These are phyloP conservation scores for Cutaneotrichosporon arboriforme DNA, from an alignment of 1,284 basidiomycete genomes.

Conservation along the genomic window DNA sequence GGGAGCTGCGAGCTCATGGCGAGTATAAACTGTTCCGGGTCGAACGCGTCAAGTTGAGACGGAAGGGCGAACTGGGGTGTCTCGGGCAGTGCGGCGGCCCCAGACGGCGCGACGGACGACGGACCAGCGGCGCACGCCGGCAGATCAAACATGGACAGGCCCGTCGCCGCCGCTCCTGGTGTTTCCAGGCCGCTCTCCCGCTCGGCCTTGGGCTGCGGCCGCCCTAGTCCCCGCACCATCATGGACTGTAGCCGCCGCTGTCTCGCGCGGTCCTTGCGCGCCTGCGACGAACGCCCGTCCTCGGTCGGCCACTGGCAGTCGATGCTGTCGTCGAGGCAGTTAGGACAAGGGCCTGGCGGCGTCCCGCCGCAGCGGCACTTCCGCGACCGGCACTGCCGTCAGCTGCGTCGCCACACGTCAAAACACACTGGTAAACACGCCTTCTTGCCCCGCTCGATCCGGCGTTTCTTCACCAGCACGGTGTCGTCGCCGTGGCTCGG, in stretches of 20 bases:
- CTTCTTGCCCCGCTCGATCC: conserved; percentile 7
- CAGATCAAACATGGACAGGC: background rate
- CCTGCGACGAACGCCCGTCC: conserved; percentile 24
- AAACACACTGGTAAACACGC: conserved; percentile 8
- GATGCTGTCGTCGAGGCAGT: conserved; percentile 23
- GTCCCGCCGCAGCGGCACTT: conserved; percentile 26
- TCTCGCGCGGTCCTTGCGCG: conserved; percentile 14
- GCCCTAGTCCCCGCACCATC: conserved; percentile 3
- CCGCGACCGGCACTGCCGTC: conserved; percentile 23
- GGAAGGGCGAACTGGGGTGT: background rate
- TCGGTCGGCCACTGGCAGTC: conserved; percentile 25
- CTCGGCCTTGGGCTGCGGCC: conserved; percentile 3
- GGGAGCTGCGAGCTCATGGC: conserved; percentile 25
- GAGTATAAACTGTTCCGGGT: conserved; percentile 26
- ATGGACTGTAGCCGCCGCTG: background rate
- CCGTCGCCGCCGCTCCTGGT: background rate
- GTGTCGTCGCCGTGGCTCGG: no score
- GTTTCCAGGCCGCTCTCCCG: background rate
- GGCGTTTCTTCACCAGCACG: conserved; percentile 2
- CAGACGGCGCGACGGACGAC: no score
- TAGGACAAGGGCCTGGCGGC: conserved; percentile 24
- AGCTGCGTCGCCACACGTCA: background rate
- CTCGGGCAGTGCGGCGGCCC: background rate
- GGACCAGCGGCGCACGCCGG: no score
- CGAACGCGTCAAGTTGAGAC: conserved; percentile 7